phyloP scores from a whole-genome alignment of 2,329 filamentous ascomycete genomes.

The Paracamarosporium sp. region DNA sequence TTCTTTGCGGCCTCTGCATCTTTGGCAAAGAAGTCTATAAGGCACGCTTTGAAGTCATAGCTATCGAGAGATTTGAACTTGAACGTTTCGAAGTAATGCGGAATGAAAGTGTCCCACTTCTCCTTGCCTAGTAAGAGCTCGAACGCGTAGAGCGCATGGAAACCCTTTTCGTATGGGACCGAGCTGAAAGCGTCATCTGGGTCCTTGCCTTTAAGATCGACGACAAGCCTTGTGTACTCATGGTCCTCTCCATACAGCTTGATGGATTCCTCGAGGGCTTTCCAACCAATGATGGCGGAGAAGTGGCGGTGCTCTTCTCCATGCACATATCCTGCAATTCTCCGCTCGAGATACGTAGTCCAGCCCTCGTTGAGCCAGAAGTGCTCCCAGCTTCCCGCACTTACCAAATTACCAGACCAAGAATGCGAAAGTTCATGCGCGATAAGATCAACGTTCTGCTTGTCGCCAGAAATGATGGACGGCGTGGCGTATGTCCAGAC shows the following conservation, averaged over 20 bases:
- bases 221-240: constrained; percentile 90
- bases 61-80: constrained; percentile 87
- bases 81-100: constrained; percentile 89
- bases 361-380: constrained; percentile 80
- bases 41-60: constrained; percentile 89
- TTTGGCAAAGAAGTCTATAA: constrained; percentile 80
- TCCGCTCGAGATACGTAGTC: constrained; percentile 93
- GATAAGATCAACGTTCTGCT: constrained; percentile 93
- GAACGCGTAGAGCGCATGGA: constrained; percentile 90
- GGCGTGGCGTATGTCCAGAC: constrained; percentile 96
- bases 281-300: constrained; percentile 95
- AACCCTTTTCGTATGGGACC: constrained; percentile 95
- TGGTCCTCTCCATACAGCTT: constrained; percentile 81
- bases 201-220: constrained; percentile 86
- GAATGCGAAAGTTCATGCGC: constrained; percentile 80
- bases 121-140: constrained; percentile 83
- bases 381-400: constrained; percentile 81
- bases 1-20: constrained; percentile 69
- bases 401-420: constrained; percentile 90
- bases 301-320: constrained; percentile 90
- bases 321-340: constrained; percentile 78
- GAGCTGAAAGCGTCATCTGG: constrained; percentile 95
- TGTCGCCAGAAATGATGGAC: constrained; percentile 83
- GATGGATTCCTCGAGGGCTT: constrained; percentile 81
- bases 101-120: constrained; percentile 95